Evolutionary conservation across 2,329 filamentous ascomycete species (phyloP).

Genomic region (Byssoonygena ceratinophila): DNA sequence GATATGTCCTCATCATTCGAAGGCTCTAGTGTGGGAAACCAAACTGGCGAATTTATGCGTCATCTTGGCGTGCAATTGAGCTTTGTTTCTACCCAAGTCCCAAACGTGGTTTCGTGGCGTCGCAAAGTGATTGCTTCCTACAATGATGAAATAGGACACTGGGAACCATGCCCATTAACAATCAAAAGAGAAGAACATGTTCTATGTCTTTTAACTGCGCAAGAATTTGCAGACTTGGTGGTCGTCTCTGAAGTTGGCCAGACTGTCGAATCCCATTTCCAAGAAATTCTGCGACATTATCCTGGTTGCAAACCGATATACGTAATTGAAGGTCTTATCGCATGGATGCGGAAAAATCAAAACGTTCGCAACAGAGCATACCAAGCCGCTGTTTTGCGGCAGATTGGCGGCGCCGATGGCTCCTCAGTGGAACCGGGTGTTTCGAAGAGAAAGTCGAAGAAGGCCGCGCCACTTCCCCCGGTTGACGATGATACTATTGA

Average conservation of each 20-base stretch:
- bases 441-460: conserved; percentile 30
- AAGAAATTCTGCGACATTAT: conserved; percentile 46
- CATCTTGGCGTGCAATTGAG: conserved; percentile 33
- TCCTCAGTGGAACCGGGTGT: conserved; percentile 19
- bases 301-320: conserved; percentile 51
- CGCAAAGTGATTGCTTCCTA: conserved; percentile 55
- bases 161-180: conserved; percentile 49
- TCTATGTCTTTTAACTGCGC: conserved; percentile 51
- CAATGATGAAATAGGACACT: conserved; percentile 51
- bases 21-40: conserved; percentile 35
- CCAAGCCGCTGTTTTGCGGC: conserved; percentile 50
- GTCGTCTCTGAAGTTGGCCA: conserved; percentile 28
- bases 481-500: conserved; percentile 60
- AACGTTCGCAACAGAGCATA: conserved; percentile 59
- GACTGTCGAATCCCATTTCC: conserved; percentile 51
- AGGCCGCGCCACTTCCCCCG: conserved; percentile 35
- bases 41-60: conserved; percentile 36
- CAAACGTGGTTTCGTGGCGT: conserved; percentile 55
- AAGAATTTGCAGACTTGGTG: conserved; percentile 55
- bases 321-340: conserved; percentile 57
- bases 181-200: conserved; percentile 50
- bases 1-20: conserved; percentile 53
- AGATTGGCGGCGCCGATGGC: conserved; percentile 23
- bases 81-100: conserved; percentile 31
- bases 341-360: conserved; percentile 59